Evolutionary conservation across 345 rosid genomes (phyloP).

Genomic region (Lepidium africanum): DNA sequence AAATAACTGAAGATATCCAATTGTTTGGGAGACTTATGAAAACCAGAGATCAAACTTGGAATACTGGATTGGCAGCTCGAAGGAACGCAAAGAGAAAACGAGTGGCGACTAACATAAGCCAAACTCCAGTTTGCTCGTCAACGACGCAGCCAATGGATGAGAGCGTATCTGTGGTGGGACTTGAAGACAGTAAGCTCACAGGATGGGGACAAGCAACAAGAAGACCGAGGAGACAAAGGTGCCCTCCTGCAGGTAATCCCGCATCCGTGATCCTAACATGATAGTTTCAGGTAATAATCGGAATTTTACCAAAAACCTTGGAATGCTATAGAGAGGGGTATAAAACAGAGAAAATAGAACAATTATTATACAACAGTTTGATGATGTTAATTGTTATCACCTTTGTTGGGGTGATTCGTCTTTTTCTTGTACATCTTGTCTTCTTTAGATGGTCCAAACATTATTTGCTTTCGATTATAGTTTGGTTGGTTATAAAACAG

Average conservation of each 20-base stretch:
- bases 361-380: neutral
- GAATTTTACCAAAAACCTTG: neutral
- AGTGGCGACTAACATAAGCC: conserved; percentile 6
- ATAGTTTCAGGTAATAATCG: conserved; percentile 1
- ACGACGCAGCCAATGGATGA: conserved; percentile 1
- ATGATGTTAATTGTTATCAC: neutral
- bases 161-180: conserved; percentile 17
- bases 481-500: conserved; percentile 15
- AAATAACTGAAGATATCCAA: conserved; percentile 83
- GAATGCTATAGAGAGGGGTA: conserved; percentile 10
- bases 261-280: conserved; percentile 18
- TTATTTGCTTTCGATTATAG: neutral
- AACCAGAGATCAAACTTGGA: conserved; percentile 55
- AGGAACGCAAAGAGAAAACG: conserved; percentile 23
- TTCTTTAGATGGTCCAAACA: conserved; percentile 16
- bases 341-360: conserved; percentile 2
- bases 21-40: conserved; percentile 66
- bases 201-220: conserved; percentile 31
- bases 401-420: neutral
- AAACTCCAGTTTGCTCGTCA: conserved; percentile 13
- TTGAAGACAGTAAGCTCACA: conserved; percentile 23
- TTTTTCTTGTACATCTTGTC: conserved; percentile 8
- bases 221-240: conserved; percentile 29
- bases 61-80: conserved; percentile 13
- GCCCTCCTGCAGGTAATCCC: conserved; percentile 26